Evolutionary conservation across 345 rosid species (phyloP), one percentile per base, ranked within the genome.

Genomic region (Citrus sp.): DNA sequence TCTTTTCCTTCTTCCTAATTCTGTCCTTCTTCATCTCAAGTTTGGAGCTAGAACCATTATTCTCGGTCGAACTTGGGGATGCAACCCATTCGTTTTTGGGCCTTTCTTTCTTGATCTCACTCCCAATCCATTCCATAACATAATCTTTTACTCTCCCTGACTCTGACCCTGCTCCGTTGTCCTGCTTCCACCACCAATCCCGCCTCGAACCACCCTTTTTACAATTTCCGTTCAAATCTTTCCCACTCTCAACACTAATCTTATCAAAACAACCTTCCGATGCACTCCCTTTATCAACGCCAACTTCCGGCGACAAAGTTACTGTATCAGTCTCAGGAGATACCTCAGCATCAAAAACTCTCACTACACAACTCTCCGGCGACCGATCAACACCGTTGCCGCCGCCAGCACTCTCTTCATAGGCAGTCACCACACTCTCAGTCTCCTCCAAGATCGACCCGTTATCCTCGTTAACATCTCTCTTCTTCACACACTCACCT

Each of bases 171-270:
- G 85, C 91, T 74, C 85, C 91, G 72, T 81, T 86, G 76, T 90
- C 93, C 81, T 92, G 95, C 80, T 92, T 92, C 94, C 91, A 89
- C 94, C 92, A 90, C 94, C 94, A 88, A 78, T 89, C 90, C 73
- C 91, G 84, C 82, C 83, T 88, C 4, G 94, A 88, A 56, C 86
- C 81, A 18, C 81, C 85, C 67, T 83, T 88, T 34, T 78, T 79
- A 59, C 78, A 37, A 32, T 74, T 79, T 72, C 73, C 46, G 6
- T 66, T 59, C 84, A 83, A 76, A 78, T 88, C 91, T 59, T 64
- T 80, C 66, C 78, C 86, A 67, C 92, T 85, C 74, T 79, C 90
- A 24, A 87, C 81, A 55, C 89, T 85, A 73, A 70, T 80, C 59
- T 62, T 82, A 71, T 89, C 90, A 22, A 83, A 81, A 63, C 84